Evolutionary conservation across 371 early-diverging fungal species (phyloP), one percentile per base, ranked within the genome.

Genomic region (Rhizopus stolonifer): DNA sequence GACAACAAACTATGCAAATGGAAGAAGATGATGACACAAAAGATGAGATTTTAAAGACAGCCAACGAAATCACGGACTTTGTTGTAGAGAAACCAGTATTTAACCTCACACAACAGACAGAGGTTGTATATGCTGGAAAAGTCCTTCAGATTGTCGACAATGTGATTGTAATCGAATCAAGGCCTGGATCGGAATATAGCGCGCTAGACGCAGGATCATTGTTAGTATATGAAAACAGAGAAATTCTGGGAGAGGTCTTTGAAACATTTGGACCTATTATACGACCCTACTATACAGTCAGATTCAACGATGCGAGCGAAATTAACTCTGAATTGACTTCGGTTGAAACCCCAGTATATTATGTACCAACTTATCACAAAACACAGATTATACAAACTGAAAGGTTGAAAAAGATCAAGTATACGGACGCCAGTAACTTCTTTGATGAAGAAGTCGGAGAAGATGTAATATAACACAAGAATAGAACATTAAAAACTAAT

Each of bases 231-330:
- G 78, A 71, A 13, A 84, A 91, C 52, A 70, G 88, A 22, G 65
- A 64, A 8, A 67, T 89, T 2, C 61, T 97, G 36, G 98, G 94
- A 14, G 81, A 83, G 65, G 80, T 95, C 1, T 94, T 87, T 67
- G 98, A 98, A 49, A 93, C 94, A 0, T 93, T 98, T 80, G 98
- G 98, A 1, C 96, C 95, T 3, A 87, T 98, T 1, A 56, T 72
- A 1, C 67, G 80, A 23, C 98, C 98, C 2, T 67, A 88, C 48
- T 96, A 95, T 61, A 81, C 88, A 5, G 79, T 98, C 1, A 72
- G 91, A 13, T 92, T 89, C 70, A 83, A 85, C 49, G 61, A 65
- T 15, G 55, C 72, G 2, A 63, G 72, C 3, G 92, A 93, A 24
- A 80, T 90, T 15, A 81, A 81, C 38, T 31, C 51, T 13, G 62